These are phyloP conservation scores for Chloris gayana DNA, from an alignment of 176 grass and related monocot genomes.

Conservation along the genomic window DNA sequence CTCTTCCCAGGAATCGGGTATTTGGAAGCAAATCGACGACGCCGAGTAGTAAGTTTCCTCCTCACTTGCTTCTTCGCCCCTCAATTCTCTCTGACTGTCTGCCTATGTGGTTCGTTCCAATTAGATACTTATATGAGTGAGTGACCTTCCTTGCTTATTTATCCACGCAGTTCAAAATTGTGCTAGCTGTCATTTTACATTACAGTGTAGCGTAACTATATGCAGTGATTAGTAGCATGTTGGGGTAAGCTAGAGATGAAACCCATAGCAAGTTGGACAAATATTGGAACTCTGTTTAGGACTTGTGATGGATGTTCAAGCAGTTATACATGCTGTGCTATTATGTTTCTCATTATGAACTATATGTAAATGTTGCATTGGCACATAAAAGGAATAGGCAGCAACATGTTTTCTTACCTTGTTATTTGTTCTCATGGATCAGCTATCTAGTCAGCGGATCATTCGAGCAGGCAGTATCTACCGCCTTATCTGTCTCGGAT, in stretches of 20 bases:
- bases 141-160: background rate
- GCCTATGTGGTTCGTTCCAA: background rate
- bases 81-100: background rate
- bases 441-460: conserved; percentile 52
- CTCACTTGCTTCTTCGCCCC: background rate
- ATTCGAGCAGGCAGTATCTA: conserved; percentile 33
- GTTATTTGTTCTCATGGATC: background rate
- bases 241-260: no score
- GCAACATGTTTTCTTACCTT: background rate
- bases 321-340: background rate
- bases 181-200: background rate
- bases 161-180: background rate
- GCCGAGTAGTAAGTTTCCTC: conserved; percentile 49
- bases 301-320: background rate
- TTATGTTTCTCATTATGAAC: background rate
- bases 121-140: background rate
- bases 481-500: conserved; percentile 17
- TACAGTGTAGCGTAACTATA: background rate
- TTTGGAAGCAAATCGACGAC: conserved; percentile 59
- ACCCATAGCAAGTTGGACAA: background rate
- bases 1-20: conserved; percentile 39
- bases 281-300: background rate
- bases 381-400: background rate
- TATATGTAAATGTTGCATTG: background rate
- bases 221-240: background rate